These are phyloP conservation scores for Backusella luteola DNA, from an alignment of 192 early-diverging fungal species.

Conservation along the genomic window DNA sequence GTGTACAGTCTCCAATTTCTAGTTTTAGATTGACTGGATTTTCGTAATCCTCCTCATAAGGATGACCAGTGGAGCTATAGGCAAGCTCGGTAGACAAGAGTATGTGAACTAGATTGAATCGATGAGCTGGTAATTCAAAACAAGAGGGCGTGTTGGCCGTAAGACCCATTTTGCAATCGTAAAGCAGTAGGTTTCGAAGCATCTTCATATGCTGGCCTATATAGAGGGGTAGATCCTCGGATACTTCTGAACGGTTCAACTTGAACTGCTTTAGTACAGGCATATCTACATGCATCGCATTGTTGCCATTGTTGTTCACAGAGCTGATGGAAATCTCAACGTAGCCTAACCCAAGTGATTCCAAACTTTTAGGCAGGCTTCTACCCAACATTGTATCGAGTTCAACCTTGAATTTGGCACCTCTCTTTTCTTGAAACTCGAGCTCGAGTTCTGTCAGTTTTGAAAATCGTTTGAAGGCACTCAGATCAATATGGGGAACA, in stretches of 20 bases:
- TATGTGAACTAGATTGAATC: background rate
- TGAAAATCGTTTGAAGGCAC: background rate
- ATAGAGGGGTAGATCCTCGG: background rate
- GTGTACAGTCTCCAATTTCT: background rate
- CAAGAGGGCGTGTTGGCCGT: background rate
- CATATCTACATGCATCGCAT: background rate
- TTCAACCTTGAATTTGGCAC: background rate
- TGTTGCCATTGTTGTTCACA: background rate
- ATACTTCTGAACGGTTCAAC: background rate
- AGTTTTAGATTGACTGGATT: background rate
- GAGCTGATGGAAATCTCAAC: background rate
- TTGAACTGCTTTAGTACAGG: background rate
- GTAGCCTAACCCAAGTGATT: background rate
- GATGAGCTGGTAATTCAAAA: background rate
- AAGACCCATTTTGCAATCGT: background rate
- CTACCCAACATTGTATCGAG: background rate
- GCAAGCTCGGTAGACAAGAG: background rate
- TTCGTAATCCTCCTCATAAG: background rate
- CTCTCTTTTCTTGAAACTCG: constrained; percentile 2
- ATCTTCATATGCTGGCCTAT: background rate
- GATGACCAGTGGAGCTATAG: background rate
- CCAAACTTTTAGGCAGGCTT: background rate
- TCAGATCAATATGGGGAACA: background rate
- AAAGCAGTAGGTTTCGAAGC: background rate
- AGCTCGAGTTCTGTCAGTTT: background rate